Base-by-base conservation (phyloP, 352 stramenopile species). In the Globisporangium iwayamae region DNA sequence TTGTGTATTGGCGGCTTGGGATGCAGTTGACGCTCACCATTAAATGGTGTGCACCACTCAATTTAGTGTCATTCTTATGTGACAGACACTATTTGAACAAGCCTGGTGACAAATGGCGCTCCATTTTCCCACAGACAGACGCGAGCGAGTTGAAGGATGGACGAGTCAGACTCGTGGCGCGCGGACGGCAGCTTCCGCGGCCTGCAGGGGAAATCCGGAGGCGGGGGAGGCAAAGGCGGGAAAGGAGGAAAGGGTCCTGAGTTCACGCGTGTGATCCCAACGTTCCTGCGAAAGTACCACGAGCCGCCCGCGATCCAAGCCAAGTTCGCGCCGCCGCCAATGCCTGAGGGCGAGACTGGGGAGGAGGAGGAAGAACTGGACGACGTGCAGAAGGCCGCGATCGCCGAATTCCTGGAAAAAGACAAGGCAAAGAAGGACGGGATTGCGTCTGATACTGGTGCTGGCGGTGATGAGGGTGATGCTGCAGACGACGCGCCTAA, bases 251-350 rank as follows among this genome's bases (percentile, higher is more conserved):
- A 82, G 38, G 79, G 79, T 0, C 86, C 82, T 10, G 72, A 92
- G 63, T 94, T 92, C 72, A 94, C 78, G 36, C 83, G 84, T 5
- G 83, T 93, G 62, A 89, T 94, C 57, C 86, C 86, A 41, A 93
- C 91, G 63, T 94, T 94, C 61, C 66, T 94, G 52, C 86, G 86
- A 47, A 85, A 91, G 48, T 94, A 80, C 62, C 81, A 92, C 60
- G 72, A 80, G 34, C 71, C 75, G 39, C 78, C 78, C 25, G 73
- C 73, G 25, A 85, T 94, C 45, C 70, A 87, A 41, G 81, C 84
- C 58, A 94, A 91, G 63, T 92, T 94, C 51, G 73, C 72, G 14
- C 62, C 73, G 41, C 60, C 82, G 32, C 68, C 77, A 2, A 77
- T 76, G 41, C 61, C 67, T 8, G 65, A 67, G 0, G 72, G 72